phyloP scores from a whole-genome alignment of 208 protist genomes.

The Trypanosoma mega region DNA sequence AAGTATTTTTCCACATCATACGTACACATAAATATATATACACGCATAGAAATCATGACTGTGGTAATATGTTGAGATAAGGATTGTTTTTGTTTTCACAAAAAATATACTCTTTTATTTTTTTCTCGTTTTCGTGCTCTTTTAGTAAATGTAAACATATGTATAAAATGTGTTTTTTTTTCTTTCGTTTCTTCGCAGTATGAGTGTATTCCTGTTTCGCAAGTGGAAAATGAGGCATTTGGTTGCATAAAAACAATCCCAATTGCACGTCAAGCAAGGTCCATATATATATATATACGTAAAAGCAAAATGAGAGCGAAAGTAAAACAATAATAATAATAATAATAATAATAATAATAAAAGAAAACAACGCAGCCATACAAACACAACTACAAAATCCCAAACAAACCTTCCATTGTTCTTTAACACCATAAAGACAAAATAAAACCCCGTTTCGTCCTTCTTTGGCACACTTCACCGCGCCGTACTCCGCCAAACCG shows the following conservation, averaged over 20 bases:
- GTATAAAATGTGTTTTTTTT: conserved; percentile 9
- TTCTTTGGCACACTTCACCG: too few species aligned
- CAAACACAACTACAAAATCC: too few species aligned
- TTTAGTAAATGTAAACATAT: conserved; percentile 27
- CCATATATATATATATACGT: not conserved
- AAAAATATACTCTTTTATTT: conserved; percentile 7
- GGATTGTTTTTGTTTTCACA: too few species aligned
- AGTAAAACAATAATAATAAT: conserved; percentile 6
- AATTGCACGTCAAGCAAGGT: conserved; percentile 1
- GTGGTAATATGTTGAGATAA: too few species aligned
- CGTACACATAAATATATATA: conserved; percentile 20
- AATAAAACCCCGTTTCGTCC: too few species aligned
- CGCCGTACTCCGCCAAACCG: too few species aligned
- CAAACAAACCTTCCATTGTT: too few species aligned
- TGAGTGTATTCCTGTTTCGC: too few species aligned
- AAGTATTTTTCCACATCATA: conserved; percentile 16
- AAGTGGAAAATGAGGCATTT: conserved; percentile 2
- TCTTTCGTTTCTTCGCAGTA: too few species aligned
- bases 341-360: conserved; percentile 7
- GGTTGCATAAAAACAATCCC: not conserved
- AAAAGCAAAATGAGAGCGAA: conserved; percentile 12
- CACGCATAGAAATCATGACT: not conserved
- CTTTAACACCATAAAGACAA: too few species aligned
- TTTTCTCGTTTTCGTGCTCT: not conserved
- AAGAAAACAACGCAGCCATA: too few species aligned